Evolutionary conservation across 23 red algal genomes (phyloP).

Genomic region (Chondrus crispus): DNA sequence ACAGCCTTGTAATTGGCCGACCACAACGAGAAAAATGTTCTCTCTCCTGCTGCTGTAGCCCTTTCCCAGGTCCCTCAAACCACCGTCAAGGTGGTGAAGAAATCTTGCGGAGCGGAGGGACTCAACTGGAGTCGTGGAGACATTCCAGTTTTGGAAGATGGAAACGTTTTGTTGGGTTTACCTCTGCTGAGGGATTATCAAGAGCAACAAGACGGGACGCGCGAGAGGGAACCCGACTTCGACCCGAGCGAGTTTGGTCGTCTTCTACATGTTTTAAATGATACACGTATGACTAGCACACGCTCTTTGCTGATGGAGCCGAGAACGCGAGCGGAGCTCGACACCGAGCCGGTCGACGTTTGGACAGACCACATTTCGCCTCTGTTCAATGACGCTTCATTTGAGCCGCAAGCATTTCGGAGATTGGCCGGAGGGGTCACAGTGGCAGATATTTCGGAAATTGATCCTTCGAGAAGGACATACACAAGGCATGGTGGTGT

Average conservation of each 20-base stretch:
- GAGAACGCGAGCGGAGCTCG: background rate
- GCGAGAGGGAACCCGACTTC: background rate
- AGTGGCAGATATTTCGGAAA: background rate
- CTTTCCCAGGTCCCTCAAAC: no score
- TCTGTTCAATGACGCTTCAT: background rate
- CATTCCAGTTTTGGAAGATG: no score
- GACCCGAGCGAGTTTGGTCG: background rate
- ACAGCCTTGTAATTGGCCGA: background rate
- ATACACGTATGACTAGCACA: background rate
- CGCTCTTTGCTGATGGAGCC: background rate
- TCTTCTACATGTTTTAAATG: background rate
- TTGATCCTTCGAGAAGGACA: background rate
- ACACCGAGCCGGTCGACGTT: background rate
- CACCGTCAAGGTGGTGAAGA: no score
- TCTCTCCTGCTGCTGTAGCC: no score
- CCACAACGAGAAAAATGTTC: background rate
- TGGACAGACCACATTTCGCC: background rate
- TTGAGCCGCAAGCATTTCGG: background rate
- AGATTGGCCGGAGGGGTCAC: background rate
- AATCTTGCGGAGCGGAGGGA: no score
- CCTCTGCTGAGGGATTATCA: no score
- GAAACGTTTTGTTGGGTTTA: no score
- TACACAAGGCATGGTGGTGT: background rate
- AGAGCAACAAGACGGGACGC: background rate
- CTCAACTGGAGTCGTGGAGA: no score